A percentile compares a stretch with the other conserved stretches of the same genome.
Evolutionary conservation across 495 filamentous ascomycete genomes (phyloP).

Genomic region (Trichoderma erinaceum): DNA sequence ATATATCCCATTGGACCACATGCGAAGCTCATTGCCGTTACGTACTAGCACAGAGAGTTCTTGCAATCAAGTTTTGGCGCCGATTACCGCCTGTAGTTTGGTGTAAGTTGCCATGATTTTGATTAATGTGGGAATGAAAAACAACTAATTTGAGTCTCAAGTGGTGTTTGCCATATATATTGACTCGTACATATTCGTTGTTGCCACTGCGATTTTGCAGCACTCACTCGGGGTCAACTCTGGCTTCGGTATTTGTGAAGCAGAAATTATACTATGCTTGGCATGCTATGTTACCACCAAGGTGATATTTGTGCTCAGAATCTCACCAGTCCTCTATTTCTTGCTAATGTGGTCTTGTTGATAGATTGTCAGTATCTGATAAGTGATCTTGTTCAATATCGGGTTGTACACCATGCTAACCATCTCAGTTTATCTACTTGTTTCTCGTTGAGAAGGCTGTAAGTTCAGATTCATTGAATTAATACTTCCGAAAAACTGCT

Average conservation of each 20-base stretch:
- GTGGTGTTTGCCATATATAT: conserved; percentile 47
- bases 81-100: conserved; percentile 40
- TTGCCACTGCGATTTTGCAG: conserved; percentile 43
- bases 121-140: background rate
- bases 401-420: background rate
- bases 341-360: conserved; percentile 15
- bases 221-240: conserved; percentile 43
- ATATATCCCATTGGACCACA: conserved; percentile 3
- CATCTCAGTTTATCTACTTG: conserved; percentile 42
- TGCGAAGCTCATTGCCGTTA: conserved; percentile 7
- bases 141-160: conserved; percentile 17
- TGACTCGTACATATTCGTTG: conserved; percentile 46
- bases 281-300: conserved; percentile 50
- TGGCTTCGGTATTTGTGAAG: conserved; percentile 37
- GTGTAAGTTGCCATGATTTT: conserved; percentile 30
- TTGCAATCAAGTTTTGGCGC: conserved; percentile 37
- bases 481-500: background rate
- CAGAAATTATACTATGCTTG: conserved; percentile 44
- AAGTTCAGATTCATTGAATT: conserved; percentile 18
- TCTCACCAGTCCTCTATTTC: background rate
- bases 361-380: conserved; percentile 34
- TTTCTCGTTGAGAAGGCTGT: conserved; percentile 51
- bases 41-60: conserved; percentile 30
- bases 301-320: conserved; percentile 23
- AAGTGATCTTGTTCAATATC: background rate